Percentiles rank a stretch among this genome's conserved stretches.
phyloP scores from a whole-genome alignment of 495 filamentous ascomycete genomes.

The Glarea lozoyensis region DNA sequence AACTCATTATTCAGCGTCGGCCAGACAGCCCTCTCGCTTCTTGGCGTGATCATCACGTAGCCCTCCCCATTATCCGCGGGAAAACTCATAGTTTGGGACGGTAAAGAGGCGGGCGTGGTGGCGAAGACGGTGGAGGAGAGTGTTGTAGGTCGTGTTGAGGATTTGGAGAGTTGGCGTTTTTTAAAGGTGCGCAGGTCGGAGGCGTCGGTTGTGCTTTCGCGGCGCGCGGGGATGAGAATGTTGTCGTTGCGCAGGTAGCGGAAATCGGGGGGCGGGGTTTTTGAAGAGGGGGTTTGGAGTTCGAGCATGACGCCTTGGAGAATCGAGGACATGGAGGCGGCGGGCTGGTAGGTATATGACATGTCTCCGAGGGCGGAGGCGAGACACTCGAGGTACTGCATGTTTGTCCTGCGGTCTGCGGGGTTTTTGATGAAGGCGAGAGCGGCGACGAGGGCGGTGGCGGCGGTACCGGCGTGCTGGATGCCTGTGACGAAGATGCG shows the following conservation, averaged over 20 bases:
- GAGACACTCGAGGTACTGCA: constrained; percentile 12
- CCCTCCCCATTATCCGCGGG: constrained; percentile 2
- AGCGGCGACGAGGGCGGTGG: constrained; percentile 41
- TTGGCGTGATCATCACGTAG: constrained; percentile 8
- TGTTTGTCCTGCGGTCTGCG: constrained; percentile 26
- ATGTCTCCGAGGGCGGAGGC: constrained; percentile 7
- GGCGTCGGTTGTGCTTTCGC: constrained; percentile 4
- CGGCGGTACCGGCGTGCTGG: constrained; percentile 43
- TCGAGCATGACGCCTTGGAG: constrained; percentile 11
- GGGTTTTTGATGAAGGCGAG: constrained; percentile 39
- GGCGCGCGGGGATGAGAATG: constrained; percentile 4
- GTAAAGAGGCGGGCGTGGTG: not conserved
- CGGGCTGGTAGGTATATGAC: constrained; percentile 8
- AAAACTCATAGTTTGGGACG: not conserved
- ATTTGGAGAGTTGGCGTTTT: constrained; percentile 7
- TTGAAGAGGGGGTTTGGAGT: constrained; percentile 3
- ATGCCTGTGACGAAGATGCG: constrained; percentile 34
- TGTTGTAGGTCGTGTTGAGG: not conserved
- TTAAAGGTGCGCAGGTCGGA: constrained; percentile 5
- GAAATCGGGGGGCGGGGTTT: constrained; percentile 4
- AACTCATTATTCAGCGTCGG: constrained; percentile 6
- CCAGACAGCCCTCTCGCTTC: constrained; percentile 7
- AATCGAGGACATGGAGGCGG: constrained; percentile 11
- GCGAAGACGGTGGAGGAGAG: not conserved
- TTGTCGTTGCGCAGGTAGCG: not conserved